These are phyloP conservation scores for Magnolia officinalis DNA, from an alignment of 164 flowering plant species.

Conservation along the genomic window DNA sequence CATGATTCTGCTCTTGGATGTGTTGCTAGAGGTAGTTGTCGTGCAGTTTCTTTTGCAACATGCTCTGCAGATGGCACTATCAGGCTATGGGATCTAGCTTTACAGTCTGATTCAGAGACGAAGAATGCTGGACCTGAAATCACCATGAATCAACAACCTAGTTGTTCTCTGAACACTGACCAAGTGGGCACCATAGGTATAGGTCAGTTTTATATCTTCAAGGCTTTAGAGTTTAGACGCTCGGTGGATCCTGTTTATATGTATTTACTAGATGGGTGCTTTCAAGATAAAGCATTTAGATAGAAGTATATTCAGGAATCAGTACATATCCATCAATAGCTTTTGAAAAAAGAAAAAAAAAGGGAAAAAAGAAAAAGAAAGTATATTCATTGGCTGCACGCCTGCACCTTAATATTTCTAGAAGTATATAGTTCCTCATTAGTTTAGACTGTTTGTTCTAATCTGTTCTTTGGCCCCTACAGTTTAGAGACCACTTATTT, in stretches of 20 bases:
- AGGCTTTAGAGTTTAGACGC: neutral
- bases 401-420: too few relatives aligned
- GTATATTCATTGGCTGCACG: too few relatives aligned
- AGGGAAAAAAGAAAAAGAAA: too few relatives aligned
- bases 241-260: neutral
- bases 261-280: neutral
- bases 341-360: too few relatives aligned
- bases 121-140: conserved; percentile 12
- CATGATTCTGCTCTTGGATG: conserved; percentile 61
- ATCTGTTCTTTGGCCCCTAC: too few relatives aligned
- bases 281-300: too few relatives aligned
- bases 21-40: conserved; percentile 62
- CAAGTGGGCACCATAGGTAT: conserved; percentile 26
- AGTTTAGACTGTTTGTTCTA: too few relatives aligned
- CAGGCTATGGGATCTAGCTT: conserved; percentile 64
- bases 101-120: conserved; percentile 25
- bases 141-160: conserved; percentile 5
- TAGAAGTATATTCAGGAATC: too few relatives aligned
- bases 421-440: too few relatives aligned
- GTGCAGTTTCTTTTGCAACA: conserved; percentile 73
- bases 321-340: too few relatives aligned
- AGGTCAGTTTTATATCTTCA: conserved; percentile 28
- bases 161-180: conserved; percentile 16
- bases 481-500: too few relatives aligned
- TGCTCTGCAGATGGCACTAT: conserved; percentile 78